Evolutionary conservation across 164 flowering plant genomes (phyloP), one percentile per base, ranked within the genome.

Genomic region (Vitis amurensis): DNA sequence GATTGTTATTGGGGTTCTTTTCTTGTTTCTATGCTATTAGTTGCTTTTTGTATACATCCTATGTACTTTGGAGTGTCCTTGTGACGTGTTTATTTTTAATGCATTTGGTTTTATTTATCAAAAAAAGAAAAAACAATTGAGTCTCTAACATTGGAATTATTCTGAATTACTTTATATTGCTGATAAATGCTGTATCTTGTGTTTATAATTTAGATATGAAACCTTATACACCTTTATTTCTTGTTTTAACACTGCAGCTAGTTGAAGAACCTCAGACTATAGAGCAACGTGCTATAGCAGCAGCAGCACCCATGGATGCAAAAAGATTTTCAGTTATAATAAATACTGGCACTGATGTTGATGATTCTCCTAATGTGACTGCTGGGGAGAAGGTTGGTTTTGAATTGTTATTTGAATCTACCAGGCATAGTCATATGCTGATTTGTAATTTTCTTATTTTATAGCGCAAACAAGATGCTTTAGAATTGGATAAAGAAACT

Each of bases 351-450:
- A 44, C 73, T 51, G 74, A 74, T 73, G 64, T 13, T 64, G 74
- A 69, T 60, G 83, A 44, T 11, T 37, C 67, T 50, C 48, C 71
- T 19, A 63, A 17, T 55, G 14, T 29, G 31, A 58, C 49, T 55
- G 63, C 64, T 68, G 94, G 91, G 16, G 88, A 82, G 72, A 93
- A 95, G 97, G 98, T 95, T 74, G 47, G 84, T 71, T 13, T 17
- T 10, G 27, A 15, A 1, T 51, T 70, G 16, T 59, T 66, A 11
- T 15, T 50, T 50, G 31, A 59, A 37, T 23, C 68, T 62, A 49
- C 14, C n/a, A 58, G 50, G 58, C 70, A 61, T 55, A 23, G 6
- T 57, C 27, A 30, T 74, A 31, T 75, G 17, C 60, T 79, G 53
- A 73, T 50, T 71, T 64, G 3, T 15, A 59, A 31, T 60, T 71